A percentile compares a stretch with the other conserved stretches of the same genome.
Evolutionary conservation across 192 early-diverging fungal species (phyloP).

Genomic region (Rhizoclosmatium globosum): DNA sequence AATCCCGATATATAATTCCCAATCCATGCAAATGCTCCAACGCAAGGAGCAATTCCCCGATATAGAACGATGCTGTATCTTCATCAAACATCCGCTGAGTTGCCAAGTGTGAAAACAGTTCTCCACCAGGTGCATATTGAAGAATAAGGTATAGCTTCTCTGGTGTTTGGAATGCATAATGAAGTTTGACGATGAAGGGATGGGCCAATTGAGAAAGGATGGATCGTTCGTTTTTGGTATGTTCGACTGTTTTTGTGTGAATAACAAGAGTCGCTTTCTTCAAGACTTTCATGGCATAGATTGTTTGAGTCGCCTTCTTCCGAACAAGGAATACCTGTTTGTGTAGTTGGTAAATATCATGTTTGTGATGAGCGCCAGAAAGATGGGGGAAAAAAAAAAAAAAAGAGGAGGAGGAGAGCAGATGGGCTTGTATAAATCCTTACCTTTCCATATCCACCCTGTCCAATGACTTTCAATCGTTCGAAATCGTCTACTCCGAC

Average conservation of each 20-base stretch:
- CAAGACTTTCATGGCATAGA: constrained; percentile 94
- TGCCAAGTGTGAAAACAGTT: constrained; percentile 89
- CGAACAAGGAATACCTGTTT: constrained; percentile 82
- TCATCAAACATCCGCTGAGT: constrained; percentile 69
- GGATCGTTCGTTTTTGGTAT: constrained; percentile 87
- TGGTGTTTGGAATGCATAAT: constrained; percentile 92
- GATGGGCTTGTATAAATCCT: too few relatives aligned
- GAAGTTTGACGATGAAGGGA: constrained; percentile 92
- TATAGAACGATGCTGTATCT: constrained; percentile 86
- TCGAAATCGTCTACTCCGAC: constrained; percentile 63
- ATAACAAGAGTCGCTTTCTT: constrained; percentile 87
- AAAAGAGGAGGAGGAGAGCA: background rate
- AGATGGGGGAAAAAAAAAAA: constrained; percentile 5
- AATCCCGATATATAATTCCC: constrained; percentile 86
- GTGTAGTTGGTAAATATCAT: background rate
- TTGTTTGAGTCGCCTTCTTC: constrained; percentile 56
- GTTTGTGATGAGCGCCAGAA: background rate
- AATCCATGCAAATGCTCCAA: constrained; percentile 86
- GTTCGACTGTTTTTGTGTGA: constrained; percentile 77
- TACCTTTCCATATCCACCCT: constrained; percentile 85
- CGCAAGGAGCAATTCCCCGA: constrained; percentile 85
- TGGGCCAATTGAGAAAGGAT: constrained; percentile 88
- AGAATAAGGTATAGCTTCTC: constrained; percentile 88
- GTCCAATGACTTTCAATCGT: constrained; percentile 70
- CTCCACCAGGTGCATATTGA: constrained; percentile 86